Evolutionary conservation across 2,329 filamentous ascomycete species (phyloP), one percentile per base, ranked within the genome.

Genomic region (Exophiala phaeomuriformis): DNA sequence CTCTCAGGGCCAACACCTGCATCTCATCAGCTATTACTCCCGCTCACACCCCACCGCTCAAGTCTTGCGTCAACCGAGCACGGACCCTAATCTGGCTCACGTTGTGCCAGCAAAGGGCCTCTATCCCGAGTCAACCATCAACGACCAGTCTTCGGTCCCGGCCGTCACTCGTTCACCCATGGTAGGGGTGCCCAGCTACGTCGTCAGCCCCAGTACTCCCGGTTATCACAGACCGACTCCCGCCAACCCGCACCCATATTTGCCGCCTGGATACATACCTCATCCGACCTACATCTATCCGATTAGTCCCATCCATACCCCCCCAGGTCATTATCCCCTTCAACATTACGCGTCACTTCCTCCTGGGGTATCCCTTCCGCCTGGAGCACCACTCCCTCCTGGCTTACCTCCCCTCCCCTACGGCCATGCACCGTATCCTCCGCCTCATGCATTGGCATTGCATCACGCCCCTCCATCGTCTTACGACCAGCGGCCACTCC

Each of bases 11-110:
- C 90, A 96, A 65, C 93, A 97, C 68, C 82, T 98, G 1, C 93
- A 98, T 72, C 80, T 98, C 48, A 98, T 98, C 72, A 96, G 91
- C 64, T 98, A 98, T 74, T 97, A 90, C 71, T 86, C 90, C 2
- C 81, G 90, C 52, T 87, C 88, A 30, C 83, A 88, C 54, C 82
- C 86, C 2, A 81, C 82, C 33, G 79, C 84, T 30, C 79, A 83
- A 54, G 86, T 86, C 47, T 77, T 97, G 31, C 81, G 83, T 60
- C 87, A 93, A 65, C 93, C 93, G 0, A 87, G 86, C 44, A 84
- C 80, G 32, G 93, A 98, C 66, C 83, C 88, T 3, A 74, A 78
- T 27, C 77, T 98, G 49, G 83, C 90, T 63, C 81, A 87, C 66
- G 93, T 98, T 58, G 77, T 88, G 1, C 91, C 91, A 0, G 80